Conservation (phyloP, 371 early-diverging fungal species). For the Syncephalastrum racemosum region DNA sequence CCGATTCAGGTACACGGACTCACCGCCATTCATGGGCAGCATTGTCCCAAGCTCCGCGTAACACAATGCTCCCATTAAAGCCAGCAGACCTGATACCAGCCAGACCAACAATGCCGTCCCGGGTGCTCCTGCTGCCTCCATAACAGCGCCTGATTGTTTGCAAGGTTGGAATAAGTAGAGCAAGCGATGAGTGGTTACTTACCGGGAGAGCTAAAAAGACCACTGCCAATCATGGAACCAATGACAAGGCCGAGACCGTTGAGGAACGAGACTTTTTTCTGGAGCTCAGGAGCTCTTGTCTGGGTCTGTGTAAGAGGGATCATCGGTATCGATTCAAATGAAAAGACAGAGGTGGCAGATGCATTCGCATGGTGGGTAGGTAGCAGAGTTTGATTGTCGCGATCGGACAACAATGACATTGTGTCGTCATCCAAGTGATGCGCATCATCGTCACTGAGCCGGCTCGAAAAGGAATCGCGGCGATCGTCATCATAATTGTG, state of each 20-base stretch:
- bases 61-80: slow-evolving; percentile 74
- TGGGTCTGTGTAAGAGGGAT: slow-evolving; percentile 51
- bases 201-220: slow-evolving; percentile 84
- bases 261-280: slow-evolving; percentile 66
- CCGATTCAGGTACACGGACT: slow-evolving; percentile 77
- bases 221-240: slow-evolving; percentile 86
- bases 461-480: slow-evolving; percentile 23
- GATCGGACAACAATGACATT: slow-evolving; percentile 21
- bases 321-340: slow-evolving; percentile 61
- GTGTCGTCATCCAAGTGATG: slow-evolving; percentile 33
- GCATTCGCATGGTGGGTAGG: slow-evolving; percentile 36
- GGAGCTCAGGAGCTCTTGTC: slow-evolving; percentile 54
- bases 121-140: slow-evolving; percentile 62
- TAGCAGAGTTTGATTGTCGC: slow-evolving; percentile 36
- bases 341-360: slow-evolving; percentile 41
- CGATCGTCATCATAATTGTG: too few relatives aligned
- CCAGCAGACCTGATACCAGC: slow-evolving; percentile 74
- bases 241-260: slow-evolving; percentile 73
- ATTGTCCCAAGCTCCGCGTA: slow-evolving; percentile 88
- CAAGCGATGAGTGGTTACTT: slow-evolving; percentile 1
- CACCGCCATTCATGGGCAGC: slow-evolving; percentile 87
- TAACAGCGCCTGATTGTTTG: slow-evolving; percentile 62
- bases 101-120: slow-evolving; percentile 79
- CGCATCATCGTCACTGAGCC: slow-evolving; percentile 15
- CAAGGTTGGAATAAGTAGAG: neutral